Evolutionary conservation across 2,329 filamentous ascomycete genomes (phyloP), one percentile per base, ranked within the genome.

Genomic region (Arachnomyces sp.): DNA sequence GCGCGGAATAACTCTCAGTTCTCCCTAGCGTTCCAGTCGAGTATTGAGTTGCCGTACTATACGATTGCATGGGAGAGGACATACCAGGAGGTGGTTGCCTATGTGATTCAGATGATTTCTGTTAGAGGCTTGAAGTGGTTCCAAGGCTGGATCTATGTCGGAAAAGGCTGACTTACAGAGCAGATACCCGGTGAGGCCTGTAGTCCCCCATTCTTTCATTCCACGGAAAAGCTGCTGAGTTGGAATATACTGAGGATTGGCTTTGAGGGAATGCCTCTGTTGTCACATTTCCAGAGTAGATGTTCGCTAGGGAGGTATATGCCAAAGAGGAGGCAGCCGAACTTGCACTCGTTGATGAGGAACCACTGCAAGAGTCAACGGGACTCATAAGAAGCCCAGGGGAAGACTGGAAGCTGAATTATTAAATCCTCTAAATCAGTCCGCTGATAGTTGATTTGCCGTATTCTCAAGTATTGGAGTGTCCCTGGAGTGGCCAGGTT

Each of bases 291-390:
- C 46, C 61, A 36, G 57, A 45, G 48, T 62, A 66, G 38, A 56
- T 44, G 47, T 57, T 61, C 31, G 58, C 54, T 36, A 67, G 44
- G 47, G 57, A 54, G 31, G 65, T 53, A 51, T 62, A 72, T 47
- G 65, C 60, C 49, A 68, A 62, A 35, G 68, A 68, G 20, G 70
- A 72, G 43, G 66, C 61, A 52, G 66, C 68, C 48, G 72, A 73
- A 49, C 67, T 68, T 43, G 69, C 68, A 51, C 67, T 72, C 50
- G 68, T 67, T 48, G 70, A 71, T 52, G 67, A 68, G 48, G 69
- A 75, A 53, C 72, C 73, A 42, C 68, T 71, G 42, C 69, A 72
- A 45, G 74, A 73, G 60, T 77, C 73, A 39, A 63, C 54, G 38
- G 66, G 63, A 49, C 62, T 67, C 58, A 68, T 61, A 44, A 74